Base-by-base conservation (phyloP, 1,284 basidiomycete genomes). In the Cutaneotrichosporon cavernicola region DNA sequence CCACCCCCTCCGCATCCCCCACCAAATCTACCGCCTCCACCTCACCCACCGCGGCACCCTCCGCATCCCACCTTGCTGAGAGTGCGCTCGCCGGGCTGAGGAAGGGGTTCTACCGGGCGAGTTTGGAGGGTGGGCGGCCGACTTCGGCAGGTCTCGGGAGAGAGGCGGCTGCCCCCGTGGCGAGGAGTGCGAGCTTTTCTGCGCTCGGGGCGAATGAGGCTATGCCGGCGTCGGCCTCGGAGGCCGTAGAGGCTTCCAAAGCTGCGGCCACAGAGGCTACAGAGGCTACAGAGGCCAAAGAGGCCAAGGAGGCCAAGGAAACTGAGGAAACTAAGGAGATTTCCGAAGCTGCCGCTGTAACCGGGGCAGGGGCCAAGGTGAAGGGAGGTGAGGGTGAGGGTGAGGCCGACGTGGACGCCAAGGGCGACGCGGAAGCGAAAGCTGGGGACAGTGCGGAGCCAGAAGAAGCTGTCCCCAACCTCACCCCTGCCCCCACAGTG, bases 11-110 rank as follows among this genome's bases (percentile, higher is more conserved):
- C 21, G 56, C 21, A 32, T 26, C 43, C 31, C 34, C n/a, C n/a
- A 49, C 13, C 26, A 38, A 51, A 49, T 30, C 30, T 52, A 40
- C 6, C 43, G 36, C 49, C 52, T 57, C 61, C 26, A 26, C 61
- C 9, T 26, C 31, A 5, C 38, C 59, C 7, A 31, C 50, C 8
- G 30, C 50, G 31, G 40, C 38, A 9, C 21, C 32, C 21, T 55
- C 43, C 36, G 50, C 66, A 14, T 53, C 63, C 21, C 68, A 72
- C 36, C 67, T 77, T 10, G 77, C 77, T 21, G 77, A 77, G 58
- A 70, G 70, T 26, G 77, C 77, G 4, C 62, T 79, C 13, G 66
- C 64, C 7, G 74, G 75, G 1, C 58, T 79, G 30, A 63, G 76
- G 31, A 72, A 70, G 56, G 70, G 69, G 31, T 75, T 75, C 50